Percentiles rank a stretch among this genome's conserved stretches.
Evolutionary conservation across 2,329 filamentous ascomycete genomes (phyloP).

Genomic region (Xylaria sp.): DNA sequence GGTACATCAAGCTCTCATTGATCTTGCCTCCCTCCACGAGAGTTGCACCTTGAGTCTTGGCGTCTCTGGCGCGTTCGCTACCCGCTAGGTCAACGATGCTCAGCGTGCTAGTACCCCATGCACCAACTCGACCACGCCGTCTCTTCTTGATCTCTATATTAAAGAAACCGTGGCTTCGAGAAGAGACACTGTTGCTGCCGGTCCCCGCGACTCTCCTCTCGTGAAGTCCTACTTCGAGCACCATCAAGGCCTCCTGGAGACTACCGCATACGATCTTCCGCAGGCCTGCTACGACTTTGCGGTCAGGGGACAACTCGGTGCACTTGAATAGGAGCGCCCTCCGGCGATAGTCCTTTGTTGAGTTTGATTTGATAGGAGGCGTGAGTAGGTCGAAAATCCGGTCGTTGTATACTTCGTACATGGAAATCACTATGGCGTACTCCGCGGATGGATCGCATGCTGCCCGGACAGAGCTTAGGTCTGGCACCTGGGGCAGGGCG

Average conservation of each 20-base stretch:
- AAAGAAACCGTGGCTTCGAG: constrained; percentile 95
- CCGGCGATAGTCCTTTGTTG: constrained; percentile 77
- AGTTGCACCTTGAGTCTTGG: constrained; percentile 92
- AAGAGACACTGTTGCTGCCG: constrained; percentile 91
- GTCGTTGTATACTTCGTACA: constrained; percentile 99
- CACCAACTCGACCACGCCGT: constrained; percentile 57
- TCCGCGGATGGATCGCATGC: constrained; percentile 76
- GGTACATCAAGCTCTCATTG: constrained; percentile 97
- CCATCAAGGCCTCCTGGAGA: constrained; percentile 85
- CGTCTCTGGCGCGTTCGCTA: constrained; percentile 90
- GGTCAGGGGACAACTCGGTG: constrained; percentile 86
- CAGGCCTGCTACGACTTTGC: constrained; percentile 93
- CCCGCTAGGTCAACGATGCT: constrained; percentile 94
- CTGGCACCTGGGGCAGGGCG: constrained; percentile 77
- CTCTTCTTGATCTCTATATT: constrained; percentile 94
- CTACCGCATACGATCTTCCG: constrained; percentile 88
- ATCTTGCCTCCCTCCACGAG: constrained; percentile 97
- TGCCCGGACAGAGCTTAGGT: constrained; percentile 76
- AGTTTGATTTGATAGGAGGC: constrained; percentile 66
- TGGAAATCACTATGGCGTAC: constrained; percentile 90
- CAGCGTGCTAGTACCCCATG: constrained; percentile 81
- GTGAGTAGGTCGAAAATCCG: constrained; percentile 94
- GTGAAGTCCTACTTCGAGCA: constrained; percentile 88
- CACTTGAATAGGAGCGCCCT: constrained; percentile 90
- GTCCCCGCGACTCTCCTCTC: constrained; percentile 91